Evolutionary conservation across 352 stramenopile species (phyloP).

Genomic region (Globisporangium paddicum): DNA sequence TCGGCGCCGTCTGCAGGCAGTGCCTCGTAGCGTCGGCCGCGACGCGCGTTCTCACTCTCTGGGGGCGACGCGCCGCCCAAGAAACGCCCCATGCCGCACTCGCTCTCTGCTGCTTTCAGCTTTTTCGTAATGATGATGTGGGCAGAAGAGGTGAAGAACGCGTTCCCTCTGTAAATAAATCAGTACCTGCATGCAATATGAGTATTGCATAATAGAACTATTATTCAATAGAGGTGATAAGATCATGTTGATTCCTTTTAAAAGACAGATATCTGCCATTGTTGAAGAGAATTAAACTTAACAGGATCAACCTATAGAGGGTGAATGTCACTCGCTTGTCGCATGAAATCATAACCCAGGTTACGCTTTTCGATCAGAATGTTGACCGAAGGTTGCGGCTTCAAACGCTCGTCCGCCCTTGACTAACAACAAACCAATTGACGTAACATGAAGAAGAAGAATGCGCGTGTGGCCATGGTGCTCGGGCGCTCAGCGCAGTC

Average conservation of each 20-base stretch:
- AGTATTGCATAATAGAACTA: neutral
- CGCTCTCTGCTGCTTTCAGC: neutral
- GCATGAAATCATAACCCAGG: neutral
- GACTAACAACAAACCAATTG: neutral
- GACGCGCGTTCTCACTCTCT: conserved; percentile 23
- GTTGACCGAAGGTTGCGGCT: conserved; percentile 1
- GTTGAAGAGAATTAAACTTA: too few relatives aligned
- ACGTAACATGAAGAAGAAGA: conserved; percentile 2
- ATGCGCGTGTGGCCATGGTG: conserved; percentile 5
- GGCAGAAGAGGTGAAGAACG: neutral
- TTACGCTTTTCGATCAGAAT: neutral
- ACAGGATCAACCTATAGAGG: neutral
- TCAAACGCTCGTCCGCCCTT: neutral
- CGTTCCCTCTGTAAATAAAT: too few relatives aligned
- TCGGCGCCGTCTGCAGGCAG: conserved; percentile 39
- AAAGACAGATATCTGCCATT: too few relatives aligned
- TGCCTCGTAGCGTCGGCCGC: conserved; percentile 51
- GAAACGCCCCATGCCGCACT: conserved; percentile 48
- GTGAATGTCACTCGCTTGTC: neutral
- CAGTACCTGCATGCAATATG: neutral
- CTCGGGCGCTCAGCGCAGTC: conserved; percentile 1
- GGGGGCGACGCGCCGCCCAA: conserved; percentile 31
- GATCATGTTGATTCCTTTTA: too few relatives aligned
- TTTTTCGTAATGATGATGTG: neutral
- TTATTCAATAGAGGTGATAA: too few relatives aligned